Percentiles rank a stretch among this genome's conserved stretches.
phyloP scores from a whole-genome alignment of 2,329 filamentous ascomycete species.

The Fusarium sp. region DNA sequence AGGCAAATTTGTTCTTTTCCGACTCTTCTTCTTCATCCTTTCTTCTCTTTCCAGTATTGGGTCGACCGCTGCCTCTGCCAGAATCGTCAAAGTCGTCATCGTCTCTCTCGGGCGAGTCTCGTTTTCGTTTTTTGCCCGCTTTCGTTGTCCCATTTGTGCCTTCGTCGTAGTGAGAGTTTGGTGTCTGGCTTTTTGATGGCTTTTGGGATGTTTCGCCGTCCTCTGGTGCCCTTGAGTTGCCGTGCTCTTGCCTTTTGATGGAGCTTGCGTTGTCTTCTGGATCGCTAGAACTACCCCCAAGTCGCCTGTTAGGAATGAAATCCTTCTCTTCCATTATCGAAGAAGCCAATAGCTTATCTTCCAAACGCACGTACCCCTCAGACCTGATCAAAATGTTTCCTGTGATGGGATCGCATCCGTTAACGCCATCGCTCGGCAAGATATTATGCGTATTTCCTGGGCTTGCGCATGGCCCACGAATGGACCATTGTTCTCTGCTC shows the following conservation, averaged over 20 bases:
- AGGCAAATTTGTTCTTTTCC: neutral
- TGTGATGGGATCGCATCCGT: no score
- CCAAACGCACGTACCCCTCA: neutral
- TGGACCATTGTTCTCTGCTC: no score
- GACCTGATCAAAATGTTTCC: neutral
- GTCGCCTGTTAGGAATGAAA: neutral
- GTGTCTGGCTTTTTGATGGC: neutral
- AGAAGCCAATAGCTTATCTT: neutral
- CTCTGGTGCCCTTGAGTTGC: neutral
- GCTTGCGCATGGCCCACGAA: no score
- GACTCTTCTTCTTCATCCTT: neutral
- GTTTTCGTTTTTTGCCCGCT: neutral
- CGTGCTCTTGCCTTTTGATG: neutral
- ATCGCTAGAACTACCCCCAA: neutral
- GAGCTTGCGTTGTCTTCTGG: neutral
- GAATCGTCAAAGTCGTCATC: neutral
- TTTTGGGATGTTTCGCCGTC: neutral
- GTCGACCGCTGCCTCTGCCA: neutral
- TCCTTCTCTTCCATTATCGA: neutral
- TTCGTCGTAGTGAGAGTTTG: neutral
- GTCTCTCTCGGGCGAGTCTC: neutral
- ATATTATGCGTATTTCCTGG: neutral
- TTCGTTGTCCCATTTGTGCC: neutral
- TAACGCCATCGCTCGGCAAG: neutral
- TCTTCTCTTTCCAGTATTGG: neutral